Evolutionary conservation across 768 basidiomycete species (phyloP).

Genomic region (Termitomyces sp.): DNA sequence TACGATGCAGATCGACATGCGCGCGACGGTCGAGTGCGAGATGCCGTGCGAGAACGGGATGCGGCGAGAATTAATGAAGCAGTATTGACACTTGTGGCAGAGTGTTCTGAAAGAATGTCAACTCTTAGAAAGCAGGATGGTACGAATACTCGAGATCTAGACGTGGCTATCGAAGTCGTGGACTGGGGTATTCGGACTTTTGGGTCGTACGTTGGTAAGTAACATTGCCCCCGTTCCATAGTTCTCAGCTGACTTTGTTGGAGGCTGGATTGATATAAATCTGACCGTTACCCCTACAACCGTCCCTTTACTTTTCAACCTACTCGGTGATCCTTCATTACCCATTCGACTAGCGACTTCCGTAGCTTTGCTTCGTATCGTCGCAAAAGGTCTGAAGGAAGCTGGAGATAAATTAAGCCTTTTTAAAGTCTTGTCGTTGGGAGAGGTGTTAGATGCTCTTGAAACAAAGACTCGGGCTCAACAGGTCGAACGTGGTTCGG

Average conservation of each 20-base stretch:
- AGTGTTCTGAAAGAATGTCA: constrained; percentile 57
- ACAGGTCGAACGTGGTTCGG: constrained; percentile 58
- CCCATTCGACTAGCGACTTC: constrained; percentile 82
- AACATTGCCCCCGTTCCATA: not conserved
- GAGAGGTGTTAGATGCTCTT: constrained; percentile 74
- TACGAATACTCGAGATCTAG: constrained; percentile 46
- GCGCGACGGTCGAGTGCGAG: constrained; percentile 81
- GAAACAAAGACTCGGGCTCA: constrained; percentile 71
- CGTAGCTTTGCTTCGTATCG: constrained; percentile 72
- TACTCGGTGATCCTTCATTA: constrained; percentile 73
- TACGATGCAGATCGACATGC: constrained; percentile 67
- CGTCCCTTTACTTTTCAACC: constrained; percentile 76
- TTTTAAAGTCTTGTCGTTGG: constrained; percentile 83
- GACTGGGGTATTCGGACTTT: constrained; percentile 93
- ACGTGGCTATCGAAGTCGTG: constrained; percentile 68
- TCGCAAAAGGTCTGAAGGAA: constrained; percentile 93
- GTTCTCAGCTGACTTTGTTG: not conserved
- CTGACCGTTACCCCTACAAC: constrained; percentile 90
- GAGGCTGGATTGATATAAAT: constrained; percentile 98
- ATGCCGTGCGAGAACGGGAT: constrained; percentile 87
- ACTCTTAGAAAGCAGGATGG: constrained; percentile 43
- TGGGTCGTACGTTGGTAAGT: constrained; percentile 91
- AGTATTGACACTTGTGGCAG: constrained; percentile 76
- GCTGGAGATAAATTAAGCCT: constrained; percentile 85
- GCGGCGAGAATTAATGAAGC: constrained; percentile 83